Base-by-base conservation (phyloP, 2,329 filamentous ascomycete genomes). In the Anisogramma anomala region DNA sequence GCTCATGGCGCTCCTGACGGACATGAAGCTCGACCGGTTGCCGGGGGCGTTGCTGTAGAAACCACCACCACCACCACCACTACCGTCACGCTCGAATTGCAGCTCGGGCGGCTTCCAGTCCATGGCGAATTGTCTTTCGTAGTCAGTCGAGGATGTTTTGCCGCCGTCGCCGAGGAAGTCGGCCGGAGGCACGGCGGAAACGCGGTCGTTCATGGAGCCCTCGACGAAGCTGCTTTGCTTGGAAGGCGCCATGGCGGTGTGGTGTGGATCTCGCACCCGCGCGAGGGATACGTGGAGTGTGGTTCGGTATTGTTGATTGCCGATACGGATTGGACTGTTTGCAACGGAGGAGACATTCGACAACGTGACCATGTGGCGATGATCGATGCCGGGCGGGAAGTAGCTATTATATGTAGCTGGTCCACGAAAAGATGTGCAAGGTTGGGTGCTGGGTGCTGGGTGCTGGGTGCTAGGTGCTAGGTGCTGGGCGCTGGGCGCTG, bases 201-300 rank as follows among this genome's bases (percentile, higher is more conserved):
- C 68, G 49, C 83, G 78, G 59, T 93, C 84, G 54, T 80, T 85
- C 84, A 94, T 89, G 53, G 82, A 89, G 30, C 82, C 87, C 62
- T 94, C 87, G 27, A 80, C 53, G 72, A 93, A 67, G 62, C 77
- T 57, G 64, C 75, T 66, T 50, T 59, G 60, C 31, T 43, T 40
- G 7, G 52, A 47, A 4, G 47, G 45, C 20, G 37, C 33, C 14
- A 49, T 49, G 10, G 28, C 44, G 32, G 36, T 31, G 19, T 48
- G 45, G 15, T 25, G 38, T 14, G 37, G 26, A 7, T 5, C 36
- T 25, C 27, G 27, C 41, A 34, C 36, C 26, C 6, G 22, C 22
- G 22, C 6, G 5, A 9, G 5, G 22, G 5, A 23, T 23, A 23
- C n/a, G n/a, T n/a, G n/a, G n/a, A n/a, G n/a, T n/a, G n/a, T n/a